These are phyloP conservation scores for Ogataea hybrid DNA, from an alignment of 1,139 yeast genomes.

Conservation along the genomic window DNA sequence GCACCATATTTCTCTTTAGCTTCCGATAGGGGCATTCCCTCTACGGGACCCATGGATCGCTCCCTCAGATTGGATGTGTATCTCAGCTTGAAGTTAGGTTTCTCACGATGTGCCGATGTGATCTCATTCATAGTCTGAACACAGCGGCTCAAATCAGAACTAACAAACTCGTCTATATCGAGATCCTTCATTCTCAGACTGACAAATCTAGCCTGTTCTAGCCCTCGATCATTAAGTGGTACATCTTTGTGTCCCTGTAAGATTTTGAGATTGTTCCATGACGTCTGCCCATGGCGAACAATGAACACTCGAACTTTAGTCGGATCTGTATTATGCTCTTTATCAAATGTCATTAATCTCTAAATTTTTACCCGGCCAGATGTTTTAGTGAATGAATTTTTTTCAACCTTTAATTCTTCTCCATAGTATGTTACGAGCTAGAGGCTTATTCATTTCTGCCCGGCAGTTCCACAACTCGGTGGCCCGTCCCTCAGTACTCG, in stretches of 20 bases:
- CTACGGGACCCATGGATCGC: constrained; percentile 74
- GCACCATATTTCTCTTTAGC: constrained; percentile 54
- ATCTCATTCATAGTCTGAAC: constrained; percentile 49
- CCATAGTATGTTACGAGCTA: constrained; percentile 4
- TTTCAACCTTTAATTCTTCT: not conserved
- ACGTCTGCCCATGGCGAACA: constrained; percentile 81
- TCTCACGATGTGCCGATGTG: constrained; percentile 31
- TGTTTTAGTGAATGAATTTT: not conserved
- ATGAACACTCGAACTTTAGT: constrained; percentile 52
- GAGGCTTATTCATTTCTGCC: not conserved
- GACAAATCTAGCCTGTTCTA: constrained; percentile 50
- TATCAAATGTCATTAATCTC: constrained; percentile 15
- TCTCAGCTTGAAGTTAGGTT: constrained; percentile 18
- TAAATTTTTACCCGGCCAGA: constrained; percentile 7
- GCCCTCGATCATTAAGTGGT: constrained; percentile 57
- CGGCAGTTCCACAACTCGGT: constrained; percentile 19
- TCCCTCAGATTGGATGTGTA: constrained; percentile 57
- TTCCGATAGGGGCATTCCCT: constrained; percentile 69
- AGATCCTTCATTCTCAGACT: constrained; percentile 42
- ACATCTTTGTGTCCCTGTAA: constrained; percentile 75
- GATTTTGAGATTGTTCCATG: constrained; percentile 61
- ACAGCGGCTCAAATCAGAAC: constrained; percentile 66
- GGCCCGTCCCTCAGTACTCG: constrained; percentile 26
- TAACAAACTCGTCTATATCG: constrained; percentile 49
- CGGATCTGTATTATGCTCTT: constrained; percentile 36